Conservation (phyloP, 768 basidiomycete species). For the Suillus subluteus region DNA sequence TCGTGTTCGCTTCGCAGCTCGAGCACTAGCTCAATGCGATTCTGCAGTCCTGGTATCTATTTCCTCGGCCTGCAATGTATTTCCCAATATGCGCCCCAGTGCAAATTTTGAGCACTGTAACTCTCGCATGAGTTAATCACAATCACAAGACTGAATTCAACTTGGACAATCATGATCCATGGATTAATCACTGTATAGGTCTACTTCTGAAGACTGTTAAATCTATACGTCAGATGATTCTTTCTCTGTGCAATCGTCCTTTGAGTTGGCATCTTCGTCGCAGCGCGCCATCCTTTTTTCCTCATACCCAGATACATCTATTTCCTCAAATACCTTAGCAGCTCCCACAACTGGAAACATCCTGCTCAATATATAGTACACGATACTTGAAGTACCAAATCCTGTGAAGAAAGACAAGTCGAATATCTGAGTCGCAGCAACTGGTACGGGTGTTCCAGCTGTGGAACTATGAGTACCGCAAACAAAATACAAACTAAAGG, state of each 20-base stretch:
- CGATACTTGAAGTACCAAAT: slow-evolving; percentile 61
- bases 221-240: not conserved
- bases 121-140: too few species aligned
- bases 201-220: not conserved
- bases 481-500: not conserved
- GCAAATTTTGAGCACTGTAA: too few species aligned
- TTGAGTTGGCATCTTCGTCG: slow-evolving; percentile 5
- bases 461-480: slow-evolving; percentile 1
- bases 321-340: slow-evolving; percentile 50
- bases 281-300: slow-evolving; percentile 8
- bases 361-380: slow-evolving; percentile 59
- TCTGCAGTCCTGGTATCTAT: too few species aligned
- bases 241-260: slow-evolving; percentile 5
- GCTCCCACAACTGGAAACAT: slow-evolving; percentile 58
- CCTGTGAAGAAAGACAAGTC: slow-evolving; percentile 80
- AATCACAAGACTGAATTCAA: too few species aligned
- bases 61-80: too few species aligned
- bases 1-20: too few species aligned
- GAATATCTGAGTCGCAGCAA: slow-evolving; percentile 70
- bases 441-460: slow-evolving; percentile 60
- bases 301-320: slow-evolving; percentile 45
- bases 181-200: not conserved
- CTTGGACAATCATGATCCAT: too few species aligned
- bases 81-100: too few species aligned
- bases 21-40: too few species aligned